Evolutionary conservation across 2,329 filamentous ascomycete genomes (phyloP).

Genomic region (Westerdykella aurantiaca): DNA sequence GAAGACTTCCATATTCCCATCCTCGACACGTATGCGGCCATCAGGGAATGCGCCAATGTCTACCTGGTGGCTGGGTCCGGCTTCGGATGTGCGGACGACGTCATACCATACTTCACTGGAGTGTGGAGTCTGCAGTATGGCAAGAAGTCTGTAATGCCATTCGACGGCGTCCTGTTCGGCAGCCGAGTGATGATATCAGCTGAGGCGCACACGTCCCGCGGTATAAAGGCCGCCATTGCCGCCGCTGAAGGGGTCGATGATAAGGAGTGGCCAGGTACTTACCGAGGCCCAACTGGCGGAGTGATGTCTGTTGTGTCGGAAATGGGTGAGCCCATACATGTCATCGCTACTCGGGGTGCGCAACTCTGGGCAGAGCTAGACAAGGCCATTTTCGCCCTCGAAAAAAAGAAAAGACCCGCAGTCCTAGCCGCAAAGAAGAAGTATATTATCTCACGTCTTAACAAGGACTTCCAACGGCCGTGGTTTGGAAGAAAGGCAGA

Average conservation of each 20-base stretch:
- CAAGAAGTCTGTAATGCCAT: conserved; percentile 88
- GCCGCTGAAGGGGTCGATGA: conserved; percentile 80
- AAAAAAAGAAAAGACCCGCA: conserved; percentile 62
- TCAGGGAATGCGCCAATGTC: conserved; percentile 79
- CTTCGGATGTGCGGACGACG: conserved; percentile 84
- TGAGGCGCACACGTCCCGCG: conserved; percentile 81
- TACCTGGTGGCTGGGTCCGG: conserved; percentile 86
- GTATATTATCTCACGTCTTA: conserved; percentile 92
- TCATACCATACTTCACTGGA: conserved; percentile 87
- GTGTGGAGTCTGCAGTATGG: conserved; percentile 73
- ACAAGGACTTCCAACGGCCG: conserved; percentile 93
- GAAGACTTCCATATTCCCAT: conserved; percentile 95
- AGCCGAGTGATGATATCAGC: conserved; percentile 94
- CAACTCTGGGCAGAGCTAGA: conserved; percentile 95
- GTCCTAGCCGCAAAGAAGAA: conserved; percentile 84
- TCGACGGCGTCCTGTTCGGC: conserved; percentile 84
- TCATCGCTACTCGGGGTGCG: conserved; percentile 86
- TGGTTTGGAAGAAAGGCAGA: conserved; percentile 87
- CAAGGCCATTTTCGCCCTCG: conserved; percentile 69
- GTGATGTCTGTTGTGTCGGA: conserved; percentile 93
- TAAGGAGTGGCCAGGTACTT: conserved; percentile 82
- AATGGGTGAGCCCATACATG: conserved; percentile 97
- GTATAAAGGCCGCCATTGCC: conserved; percentile 84
- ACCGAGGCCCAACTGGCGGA: conserved; percentile 49
- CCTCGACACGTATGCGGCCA: conserved; percentile 82